Percentiles rank a stretch among this genome's conserved stretches.
Conservation (phyloP, 2,329 filamentous ascomycete genomes). For the Escovopsis sp. region DNA sequence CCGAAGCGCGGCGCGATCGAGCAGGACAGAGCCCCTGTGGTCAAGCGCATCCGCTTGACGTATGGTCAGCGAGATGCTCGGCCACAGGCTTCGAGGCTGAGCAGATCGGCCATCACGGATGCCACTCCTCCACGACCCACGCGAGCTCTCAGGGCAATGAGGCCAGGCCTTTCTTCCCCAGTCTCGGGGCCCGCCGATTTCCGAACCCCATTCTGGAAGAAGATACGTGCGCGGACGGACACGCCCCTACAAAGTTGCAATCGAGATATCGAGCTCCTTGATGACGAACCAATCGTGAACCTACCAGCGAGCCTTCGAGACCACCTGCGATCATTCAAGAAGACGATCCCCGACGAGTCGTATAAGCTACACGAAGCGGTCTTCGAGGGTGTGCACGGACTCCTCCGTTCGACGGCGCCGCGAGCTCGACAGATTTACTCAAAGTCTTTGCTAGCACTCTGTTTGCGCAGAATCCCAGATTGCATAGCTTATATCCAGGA, state of each 20-base stretch:
- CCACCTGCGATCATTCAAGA: constrained; percentile 12
- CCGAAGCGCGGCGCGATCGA: constrained; percentile 9
- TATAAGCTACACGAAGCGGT: constrained; percentile 19
- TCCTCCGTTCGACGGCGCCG: constrained; percentile 15
- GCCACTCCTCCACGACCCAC: constrained; percentile 15
- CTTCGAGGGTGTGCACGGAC: constrained; percentile 15
- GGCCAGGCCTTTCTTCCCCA: constrained; percentile 12
- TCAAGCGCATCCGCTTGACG: constrained; percentile 16
- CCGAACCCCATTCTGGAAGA: constrained; percentile 14
- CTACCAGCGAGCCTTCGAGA: constrained; percentile 4
- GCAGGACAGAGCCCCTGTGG: constrained; percentile 2
- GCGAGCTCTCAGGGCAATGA: constrained; percentile 17
- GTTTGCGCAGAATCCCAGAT: constrained; percentile 17
- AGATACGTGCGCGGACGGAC: constrained; percentile 11
- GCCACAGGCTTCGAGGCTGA: not conserved
- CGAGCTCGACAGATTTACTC: constrained; percentile 8
- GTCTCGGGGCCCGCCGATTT: constrained; percentile 13
- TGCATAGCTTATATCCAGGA: constrained; percentile 18
- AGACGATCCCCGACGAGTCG: constrained; percentile 9
- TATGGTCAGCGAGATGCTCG: constrained; percentile 14
- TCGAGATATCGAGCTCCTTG: not conserved
- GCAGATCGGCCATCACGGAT: not conserved
- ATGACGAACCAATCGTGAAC: not conserved
- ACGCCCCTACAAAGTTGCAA: not conserved
- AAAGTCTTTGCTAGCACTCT: constrained; percentile 22